phyloP scores from a whole-genome alignment of 169 alveolate genomes.

The Eimeria sp. region DNA sequence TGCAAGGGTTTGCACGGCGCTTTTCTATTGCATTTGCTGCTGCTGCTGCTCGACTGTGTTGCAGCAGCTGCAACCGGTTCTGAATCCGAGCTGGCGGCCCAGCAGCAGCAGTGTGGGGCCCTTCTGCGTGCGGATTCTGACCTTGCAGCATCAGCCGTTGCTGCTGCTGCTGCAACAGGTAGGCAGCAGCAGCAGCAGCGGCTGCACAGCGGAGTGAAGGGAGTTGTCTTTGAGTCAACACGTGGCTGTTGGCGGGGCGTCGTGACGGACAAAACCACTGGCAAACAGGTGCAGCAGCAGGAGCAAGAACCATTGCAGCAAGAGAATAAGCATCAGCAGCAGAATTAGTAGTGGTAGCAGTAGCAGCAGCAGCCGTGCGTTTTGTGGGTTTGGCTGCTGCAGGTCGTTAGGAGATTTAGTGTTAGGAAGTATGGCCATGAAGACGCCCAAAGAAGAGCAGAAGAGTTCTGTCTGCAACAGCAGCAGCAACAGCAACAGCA shows the following conservation, averaged over 20 bases:
- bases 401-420: slow-evolving; percentile 46
- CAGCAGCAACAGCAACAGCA: slow-evolving; percentile 48
- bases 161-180: no score
- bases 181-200: slow-evolving; percentile 10
- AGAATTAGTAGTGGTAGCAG: not conserved
- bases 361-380: not conserved
- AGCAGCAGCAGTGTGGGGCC: slow-evolving; percentile 38
- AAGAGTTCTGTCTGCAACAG: slow-evolving; percentile 49
- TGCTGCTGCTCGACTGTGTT: not conserved
- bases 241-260: slow-evolving; percentile 72
- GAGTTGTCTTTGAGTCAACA: slow-evolving; percentile 53
- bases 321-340: not conserved
- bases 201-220: slow-evolving; percentile 43
- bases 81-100: slow-evolving; percentile 13
- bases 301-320: not conserved
- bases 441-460: slow-evolving; percentile 54
- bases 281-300: slow-evolving; percentile 33
- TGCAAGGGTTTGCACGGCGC: not conserved
- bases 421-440: slow-evolving; percentile 54
- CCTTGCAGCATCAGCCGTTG: not conserved
- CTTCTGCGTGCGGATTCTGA: not conserved
- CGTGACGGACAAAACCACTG: slow-evolving; percentile 50
- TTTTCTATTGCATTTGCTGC: not conserved
- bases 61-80: slow-evolving; percentile 9
- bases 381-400: not conserved